These are phyloP conservation scores for Acephala macrosclerotiorum DNA, from an alignment of 2,329 filamentous ascomycete species.

Conservation along the genomic window DNA sequence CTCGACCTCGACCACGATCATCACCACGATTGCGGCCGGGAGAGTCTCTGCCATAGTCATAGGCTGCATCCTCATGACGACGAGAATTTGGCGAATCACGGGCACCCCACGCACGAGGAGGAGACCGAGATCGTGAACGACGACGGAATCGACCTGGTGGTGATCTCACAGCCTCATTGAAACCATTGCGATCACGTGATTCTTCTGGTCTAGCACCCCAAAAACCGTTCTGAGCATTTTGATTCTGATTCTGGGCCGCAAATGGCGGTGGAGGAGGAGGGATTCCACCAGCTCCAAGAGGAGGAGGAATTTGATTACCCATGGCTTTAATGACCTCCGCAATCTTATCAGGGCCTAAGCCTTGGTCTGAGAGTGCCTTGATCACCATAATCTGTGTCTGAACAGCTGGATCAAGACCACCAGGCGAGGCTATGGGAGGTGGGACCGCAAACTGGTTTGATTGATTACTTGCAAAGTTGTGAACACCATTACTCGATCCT, in stretches of 20 bases:
- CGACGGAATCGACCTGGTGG: conserved; percentile 62
- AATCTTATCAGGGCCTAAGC: conserved; percentile 78
- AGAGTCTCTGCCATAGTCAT: conserved; percentile 76
- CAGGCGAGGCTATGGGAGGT: conserved; percentile 46
- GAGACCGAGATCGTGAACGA: conserved; percentile 81
- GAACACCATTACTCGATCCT: conserved; percentile 48
- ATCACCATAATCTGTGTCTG: conserved; percentile 78
- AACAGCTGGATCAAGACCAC: conserved; percentile 57
- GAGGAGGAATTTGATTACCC: conserved; percentile 32
- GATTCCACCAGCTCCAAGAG: conserved; percentile 43
- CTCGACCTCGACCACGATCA: conserved; percentile 57
- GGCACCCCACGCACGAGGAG: conserved; percentile 75
- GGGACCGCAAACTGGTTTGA: conserved; percentile 47
- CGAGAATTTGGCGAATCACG: conserved; percentile 60
- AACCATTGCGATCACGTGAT: conserved; percentile 62
- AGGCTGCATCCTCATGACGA: conserved; percentile 58
- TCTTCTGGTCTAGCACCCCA: conserved; percentile 49
- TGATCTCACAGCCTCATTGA: conserved; percentile 62
- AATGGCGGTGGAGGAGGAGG: conserved; percentile 42
- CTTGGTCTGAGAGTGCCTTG: conserved; percentile 77
- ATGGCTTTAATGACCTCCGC: conserved; percentile 55
- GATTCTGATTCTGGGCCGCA: conserved; percentile 36
- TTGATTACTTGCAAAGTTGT: conserved; percentile 47
- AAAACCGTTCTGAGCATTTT: conserved; percentile 47
- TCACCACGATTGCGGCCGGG: conserved; percentile 66